These are phyloP conservation scores for Aureobasidium vineae DNA, from an alignment of 2,329 filamentous ascomycete genomes.

Conservation along the genomic window DNA sequence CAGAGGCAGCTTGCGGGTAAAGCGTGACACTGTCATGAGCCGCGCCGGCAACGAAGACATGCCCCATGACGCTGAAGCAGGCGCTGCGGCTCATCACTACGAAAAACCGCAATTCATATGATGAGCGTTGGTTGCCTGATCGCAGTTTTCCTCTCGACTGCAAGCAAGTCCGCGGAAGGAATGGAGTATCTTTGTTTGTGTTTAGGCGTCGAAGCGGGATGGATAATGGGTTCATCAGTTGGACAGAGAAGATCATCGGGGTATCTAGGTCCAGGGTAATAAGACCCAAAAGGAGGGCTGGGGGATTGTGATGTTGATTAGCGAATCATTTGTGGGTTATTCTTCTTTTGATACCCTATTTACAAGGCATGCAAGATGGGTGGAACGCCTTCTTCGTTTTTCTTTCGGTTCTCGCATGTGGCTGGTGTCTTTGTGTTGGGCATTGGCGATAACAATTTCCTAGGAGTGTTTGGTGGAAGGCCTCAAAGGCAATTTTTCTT, in stretches of 20 bases:
- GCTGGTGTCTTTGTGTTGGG: neutral
- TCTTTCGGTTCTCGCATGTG: neutral
- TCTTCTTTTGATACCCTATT: conserved; percentile 22
- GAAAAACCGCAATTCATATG: conserved; percentile 7
- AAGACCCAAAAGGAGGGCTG: neutral
- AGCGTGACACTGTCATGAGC: conserved; percentile 36
- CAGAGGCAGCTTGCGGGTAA: conserved; percentile 61
- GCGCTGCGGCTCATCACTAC: neutral
- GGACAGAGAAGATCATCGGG: neutral
- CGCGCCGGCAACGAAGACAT: conserved; percentile 4
- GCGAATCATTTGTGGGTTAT: conserved; percentile 5
- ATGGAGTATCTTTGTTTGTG: neutral
- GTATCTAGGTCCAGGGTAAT: neutral
- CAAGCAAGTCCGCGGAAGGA: neutral
- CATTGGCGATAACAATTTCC: neutral
- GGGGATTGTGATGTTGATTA: neutral
- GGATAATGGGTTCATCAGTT: too few relatives aligned
- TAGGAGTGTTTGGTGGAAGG: neutral
- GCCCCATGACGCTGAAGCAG: conserved; percentile 2
- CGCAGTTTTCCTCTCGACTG: neutral
- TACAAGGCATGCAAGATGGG: conserved; percentile 3
- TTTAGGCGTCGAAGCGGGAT: neutral
- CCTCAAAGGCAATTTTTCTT: neutral
- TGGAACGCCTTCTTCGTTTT: neutral
- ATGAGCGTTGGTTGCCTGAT: neutral